Evolutionary conservation across 1,284 basidiomycete species (phyloP).

Genomic region (Ustilago trichophora): DNA sequence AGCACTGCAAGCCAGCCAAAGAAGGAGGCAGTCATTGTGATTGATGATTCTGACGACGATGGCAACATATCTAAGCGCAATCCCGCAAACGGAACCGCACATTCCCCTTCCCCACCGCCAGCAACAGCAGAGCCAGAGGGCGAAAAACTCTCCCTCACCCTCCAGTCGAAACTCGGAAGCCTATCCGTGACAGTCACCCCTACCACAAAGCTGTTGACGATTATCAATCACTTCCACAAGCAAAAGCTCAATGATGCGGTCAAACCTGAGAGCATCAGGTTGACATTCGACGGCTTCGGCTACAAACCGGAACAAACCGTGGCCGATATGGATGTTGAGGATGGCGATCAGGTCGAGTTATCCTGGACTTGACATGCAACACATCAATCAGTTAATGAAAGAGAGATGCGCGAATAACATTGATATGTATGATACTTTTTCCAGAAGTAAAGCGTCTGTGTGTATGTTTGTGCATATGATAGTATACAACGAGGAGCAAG

Average conservation of each 20-base stretch:
- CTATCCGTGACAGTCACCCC: conserved; percentile 43
- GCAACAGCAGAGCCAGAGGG: no score
- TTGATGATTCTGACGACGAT: conserved; percentile 27
- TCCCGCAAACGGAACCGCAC: background rate
- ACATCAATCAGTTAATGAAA: background rate
- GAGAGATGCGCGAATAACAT: background rate
- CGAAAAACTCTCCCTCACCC: conserved; percentile 31
- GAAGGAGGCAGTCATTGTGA: conserved; percentile 2
- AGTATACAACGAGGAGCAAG: background rate
- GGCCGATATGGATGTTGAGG: conserved; percentile 44
- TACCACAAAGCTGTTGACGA: conserved; percentile 31
- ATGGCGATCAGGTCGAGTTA: conserved; percentile 33
- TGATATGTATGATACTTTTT: no score
- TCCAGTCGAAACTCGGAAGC: conserved; percentile 28
- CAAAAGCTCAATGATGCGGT: conserved; percentile 8
- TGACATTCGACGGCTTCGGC: conserved; percentile 38
- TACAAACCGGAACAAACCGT: conserved; percentile 18
- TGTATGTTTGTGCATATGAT: background rate
- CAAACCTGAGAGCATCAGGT: background rate
- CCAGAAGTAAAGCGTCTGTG: no score
- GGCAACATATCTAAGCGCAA: background rate
- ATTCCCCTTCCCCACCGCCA: background rate
- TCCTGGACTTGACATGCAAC: conserved; percentile 11
- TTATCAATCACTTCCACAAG: conserved; percentile 43
- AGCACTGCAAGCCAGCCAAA: no score